A percentile compares a stretch with the other conserved stretches of the same genome.
Evolutionary conservation across 2,329 filamentous ascomycete genomes (phyloP).

Genomic region (Huntiella decipiens): DNA sequence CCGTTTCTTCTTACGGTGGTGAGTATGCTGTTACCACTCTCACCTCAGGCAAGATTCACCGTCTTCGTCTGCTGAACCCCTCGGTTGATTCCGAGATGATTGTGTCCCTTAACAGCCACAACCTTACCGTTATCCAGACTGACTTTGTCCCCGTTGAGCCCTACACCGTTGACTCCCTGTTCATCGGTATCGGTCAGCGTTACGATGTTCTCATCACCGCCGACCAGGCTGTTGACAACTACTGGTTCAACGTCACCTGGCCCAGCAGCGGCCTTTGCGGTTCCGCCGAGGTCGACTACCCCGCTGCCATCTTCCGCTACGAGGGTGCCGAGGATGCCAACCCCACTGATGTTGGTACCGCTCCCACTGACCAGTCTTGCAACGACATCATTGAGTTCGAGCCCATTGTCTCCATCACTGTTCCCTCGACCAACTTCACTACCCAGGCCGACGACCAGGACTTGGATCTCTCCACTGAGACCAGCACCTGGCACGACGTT

Average conservation of each 20-base stretch:
- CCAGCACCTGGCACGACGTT: constrained; percentile 12
- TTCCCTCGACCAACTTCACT: constrained; percentile 15
- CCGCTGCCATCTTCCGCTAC: constrained; percentile 24
- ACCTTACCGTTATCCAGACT: constrained; percentile 42
- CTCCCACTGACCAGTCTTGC: constrained; percentile 13
- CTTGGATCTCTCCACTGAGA: constrained; percentile 12
- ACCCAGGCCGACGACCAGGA: constrained; percentile 11
- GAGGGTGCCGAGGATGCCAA: constrained; percentile 15
- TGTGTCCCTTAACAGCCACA: constrained; percentile 42
- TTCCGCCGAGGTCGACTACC: constrained; percentile 14
- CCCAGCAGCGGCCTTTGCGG: constrained; percentile 18
- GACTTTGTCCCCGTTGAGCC: constrained; percentile 45
- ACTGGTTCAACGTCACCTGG: constrained; percentile 22
- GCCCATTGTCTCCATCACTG: constrained; percentile 16
- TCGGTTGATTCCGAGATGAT: constrained; percentile 30
- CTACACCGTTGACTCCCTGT: constrained; percentile 41
- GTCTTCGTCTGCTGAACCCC: constrained; percentile 40
- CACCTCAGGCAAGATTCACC: constrained; percentile 32
- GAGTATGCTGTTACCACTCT: constrained; percentile 23
- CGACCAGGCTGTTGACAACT: constrained; percentile 15
- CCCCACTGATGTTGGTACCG: constrained; percentile 18
- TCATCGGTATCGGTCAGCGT: constrained; percentile 37
- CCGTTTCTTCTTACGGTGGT: constrained; percentile 12
- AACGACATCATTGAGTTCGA: constrained; percentile 13
- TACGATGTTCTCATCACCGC: constrained; percentile 22